phyloP scores from a whole-genome alignment of 73 alveolate species.

The Effrenium voratum region DNA sequence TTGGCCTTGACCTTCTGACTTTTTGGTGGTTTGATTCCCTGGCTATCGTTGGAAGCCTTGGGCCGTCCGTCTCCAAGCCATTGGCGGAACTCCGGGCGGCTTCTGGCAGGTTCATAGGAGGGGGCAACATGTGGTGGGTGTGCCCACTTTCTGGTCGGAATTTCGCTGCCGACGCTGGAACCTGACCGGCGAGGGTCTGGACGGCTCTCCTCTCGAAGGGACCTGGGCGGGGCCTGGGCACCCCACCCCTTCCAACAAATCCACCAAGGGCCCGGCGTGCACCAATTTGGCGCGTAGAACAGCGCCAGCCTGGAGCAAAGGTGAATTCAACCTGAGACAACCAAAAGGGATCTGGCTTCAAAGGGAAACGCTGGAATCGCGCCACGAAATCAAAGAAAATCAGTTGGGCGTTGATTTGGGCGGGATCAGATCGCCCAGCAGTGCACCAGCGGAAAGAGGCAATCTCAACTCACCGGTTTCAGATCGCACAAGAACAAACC shows the following conservation, averaged over 20 bases:
- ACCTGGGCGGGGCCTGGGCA: neutral
- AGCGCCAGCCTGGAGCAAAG: slow-evolving; percentile 9
- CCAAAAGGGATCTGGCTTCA: no score
- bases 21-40: neutral
- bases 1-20: neutral
- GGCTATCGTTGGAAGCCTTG: neutral
- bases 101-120: neutral
- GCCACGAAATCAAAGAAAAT: no score
- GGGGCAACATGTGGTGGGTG: neutral
- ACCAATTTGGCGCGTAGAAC: slow-evolving; percentile 77
- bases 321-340: neutral
- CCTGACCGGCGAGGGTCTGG: neutral
- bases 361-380: no score
- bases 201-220: neutral
- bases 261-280: slow-evolving; percentile 59
- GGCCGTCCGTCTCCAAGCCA: neutral
- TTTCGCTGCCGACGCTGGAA: neutral
- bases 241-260: neutral
- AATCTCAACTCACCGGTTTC: no score
- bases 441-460: no score
- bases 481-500: no score
- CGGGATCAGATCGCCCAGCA: no score
- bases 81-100: neutral
- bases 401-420: no score
- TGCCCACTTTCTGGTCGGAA: neutral